These are phyloP conservation scores for Cordyceps farinosa DNA, from an alignment of 2,329 filamentous ascomycete species.

Conservation along the genomic window DNA sequence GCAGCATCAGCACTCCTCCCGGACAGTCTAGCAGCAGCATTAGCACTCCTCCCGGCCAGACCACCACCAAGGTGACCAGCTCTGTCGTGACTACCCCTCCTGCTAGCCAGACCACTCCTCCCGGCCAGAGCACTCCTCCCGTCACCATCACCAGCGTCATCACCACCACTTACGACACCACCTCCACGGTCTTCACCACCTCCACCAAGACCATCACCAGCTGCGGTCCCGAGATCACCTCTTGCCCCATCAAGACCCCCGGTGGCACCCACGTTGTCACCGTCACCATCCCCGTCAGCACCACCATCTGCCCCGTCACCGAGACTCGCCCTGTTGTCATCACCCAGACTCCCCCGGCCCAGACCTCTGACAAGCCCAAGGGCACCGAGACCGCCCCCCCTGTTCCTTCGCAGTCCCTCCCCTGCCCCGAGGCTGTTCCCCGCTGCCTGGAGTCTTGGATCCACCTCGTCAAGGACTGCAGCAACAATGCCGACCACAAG, in stretches of 20 bases:
- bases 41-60: conserved; percentile 17
- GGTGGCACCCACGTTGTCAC: conserved; percentile 46
- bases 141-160: conserved; percentile 21
- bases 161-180: conserved; percentile 40
- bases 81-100: conserved; percentile 15
- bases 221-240: conserved; percentile 42
- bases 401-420: conserved; percentile 33
- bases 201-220: conserved; percentile 47
- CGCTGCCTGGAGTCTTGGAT: conserved; percentile 92
- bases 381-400: conserved; percentile 28
- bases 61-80: conserved; percentile 8
- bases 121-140: conserved; percentile 17
- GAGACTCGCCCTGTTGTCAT: conserved; percentile 34
- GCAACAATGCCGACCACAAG: conserved; percentile 72
- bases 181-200: conserved; percentile 51
- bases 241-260: conserved; percentile 47
- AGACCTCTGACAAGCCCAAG: conserved; percentile 26
- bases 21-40: conserved; percentile 18
- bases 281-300: conserved; percentile 53
- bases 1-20: not conserved
- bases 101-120: conserved; percentile 7
- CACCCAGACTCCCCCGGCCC: conserved; percentile 17
- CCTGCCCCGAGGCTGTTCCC: conserved; percentile 71
- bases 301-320: conserved; percentile 60
- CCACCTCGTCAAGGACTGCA: conserved; percentile 63